These are phyloP conservation scores for Cyclocybe aegerita DNA, from an alignment of 768 basidiomycete genomes.

Conservation along the genomic window DNA sequence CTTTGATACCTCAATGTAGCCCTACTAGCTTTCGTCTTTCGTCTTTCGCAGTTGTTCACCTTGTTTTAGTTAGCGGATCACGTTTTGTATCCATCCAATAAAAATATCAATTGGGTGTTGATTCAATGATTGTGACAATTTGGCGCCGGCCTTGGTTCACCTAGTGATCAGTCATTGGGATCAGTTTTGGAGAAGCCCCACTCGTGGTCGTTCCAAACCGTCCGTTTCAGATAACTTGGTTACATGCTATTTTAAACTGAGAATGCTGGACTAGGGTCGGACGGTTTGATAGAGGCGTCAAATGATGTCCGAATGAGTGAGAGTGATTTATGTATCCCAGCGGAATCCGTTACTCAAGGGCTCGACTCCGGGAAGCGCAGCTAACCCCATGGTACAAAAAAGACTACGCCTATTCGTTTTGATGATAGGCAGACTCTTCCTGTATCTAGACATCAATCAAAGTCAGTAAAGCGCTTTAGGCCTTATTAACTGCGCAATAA, in stretches of 20 bases:
- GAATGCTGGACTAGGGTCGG: not conserved
- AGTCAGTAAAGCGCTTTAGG: conserved; percentile 1
- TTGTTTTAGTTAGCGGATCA: conserved; percentile 11
- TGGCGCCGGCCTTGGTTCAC: too few relatives aligned
- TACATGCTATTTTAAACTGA: not conserved
- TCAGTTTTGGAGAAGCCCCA: too few relatives aligned
- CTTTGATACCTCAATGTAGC: conserved; percentile 6
- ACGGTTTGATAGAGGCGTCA: not conserved
- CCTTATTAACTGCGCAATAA: conserved; percentile 1
- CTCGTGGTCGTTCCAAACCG: not conserved
- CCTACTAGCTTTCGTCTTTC: not conserved
- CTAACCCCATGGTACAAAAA: not conserved
- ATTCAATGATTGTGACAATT: conserved; percentile 1
- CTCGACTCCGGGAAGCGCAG: not conserved
- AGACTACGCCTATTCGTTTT: conserved; percentile 14
- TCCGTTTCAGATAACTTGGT: conserved; percentile 1
- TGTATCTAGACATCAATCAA: conserved; percentile 43
- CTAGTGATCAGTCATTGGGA: not conserved
- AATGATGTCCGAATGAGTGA: not conserved
- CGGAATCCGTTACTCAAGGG: too few relatives aligned
- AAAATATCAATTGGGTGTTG: conserved; percentile 1
- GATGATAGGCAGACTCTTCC: conserved; percentile 49
- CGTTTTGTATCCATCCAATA: conserved; percentile 2
- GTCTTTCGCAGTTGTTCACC: conserved; percentile 1
- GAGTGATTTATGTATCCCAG: too few relatives aligned